These are phyloP conservation scores for Populus deltoides DNA, from an alignment of 345 rosid genomes.

Conservation along the genomic window DNA sequence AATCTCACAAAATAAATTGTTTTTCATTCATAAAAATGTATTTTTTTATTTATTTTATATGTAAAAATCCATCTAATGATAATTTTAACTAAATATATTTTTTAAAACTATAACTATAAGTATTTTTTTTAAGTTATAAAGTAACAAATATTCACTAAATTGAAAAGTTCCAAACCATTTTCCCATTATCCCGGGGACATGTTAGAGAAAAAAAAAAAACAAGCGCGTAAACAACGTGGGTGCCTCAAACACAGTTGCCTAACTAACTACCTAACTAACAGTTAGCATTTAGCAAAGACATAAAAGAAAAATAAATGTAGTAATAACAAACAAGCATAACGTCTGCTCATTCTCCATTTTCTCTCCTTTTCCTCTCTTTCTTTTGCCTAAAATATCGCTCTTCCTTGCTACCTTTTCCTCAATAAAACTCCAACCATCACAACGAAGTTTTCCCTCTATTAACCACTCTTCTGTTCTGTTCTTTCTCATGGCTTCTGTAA, in stretches of 20 bases:
- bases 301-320: not conserved
- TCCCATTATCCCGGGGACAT: not conserved
- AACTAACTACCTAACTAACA: not conserved
- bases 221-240: constrained; percentile 1
- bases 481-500: not conserved
- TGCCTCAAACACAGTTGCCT: not conserved
- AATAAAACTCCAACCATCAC: not conserved
- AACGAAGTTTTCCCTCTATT: not conserved
- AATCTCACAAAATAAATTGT: no score
- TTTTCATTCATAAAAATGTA: no score
- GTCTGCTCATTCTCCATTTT: not conserved
- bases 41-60: no score
- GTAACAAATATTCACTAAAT: no score
- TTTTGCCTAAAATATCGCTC: not conserved
- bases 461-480: not conserved
- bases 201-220: not conserved
- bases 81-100: no score
- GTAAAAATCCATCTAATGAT: no score
- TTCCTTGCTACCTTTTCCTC: not conserved
- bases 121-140: no score
- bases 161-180: no score
- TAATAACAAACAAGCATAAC: not conserved
- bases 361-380: not conserved
- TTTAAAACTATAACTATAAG: no score
- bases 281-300: not conserved